These are phyloP conservation scores for Serendipita sp. DNA, from an alignment of 768 basidiomycete genomes.

Conservation along the genomic window DNA sequence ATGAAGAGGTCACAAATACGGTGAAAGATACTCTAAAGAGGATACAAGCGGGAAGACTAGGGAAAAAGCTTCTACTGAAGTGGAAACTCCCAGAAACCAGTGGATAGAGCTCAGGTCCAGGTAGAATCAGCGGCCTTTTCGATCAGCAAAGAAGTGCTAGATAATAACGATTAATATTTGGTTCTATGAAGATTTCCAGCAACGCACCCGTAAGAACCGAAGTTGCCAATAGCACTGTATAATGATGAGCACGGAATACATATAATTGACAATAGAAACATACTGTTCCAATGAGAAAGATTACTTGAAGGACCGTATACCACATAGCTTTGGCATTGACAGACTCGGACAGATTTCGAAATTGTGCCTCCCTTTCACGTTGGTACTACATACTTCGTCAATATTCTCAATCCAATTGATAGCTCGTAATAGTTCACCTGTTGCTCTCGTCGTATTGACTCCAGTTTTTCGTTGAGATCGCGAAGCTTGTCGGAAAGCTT, in stretches of 20 bases:
- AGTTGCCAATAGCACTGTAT: background rate
- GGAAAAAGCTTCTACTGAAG: constrained; percentile 35
- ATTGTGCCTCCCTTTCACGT: constrained; percentile 85
- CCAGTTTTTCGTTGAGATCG: constrained; percentile 85
- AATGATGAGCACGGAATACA: background rate
- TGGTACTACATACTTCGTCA: constrained; percentile 38
- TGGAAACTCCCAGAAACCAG: constrained; percentile 20
- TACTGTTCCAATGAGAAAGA: constrained; percentile 56
- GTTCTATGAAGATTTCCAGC: background rate
- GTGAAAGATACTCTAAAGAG: constrained; percentile 23
- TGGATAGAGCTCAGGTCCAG: constrained; percentile 8
- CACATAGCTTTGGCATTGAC: constrained; percentile 91
- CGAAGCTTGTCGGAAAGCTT: constrained; percentile 70
- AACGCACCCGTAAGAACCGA: background rate
- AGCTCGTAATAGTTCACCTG: constrained; percentile 25
- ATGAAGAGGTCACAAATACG: constrained; percentile 22
- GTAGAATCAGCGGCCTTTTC: constrained; percentile 47
- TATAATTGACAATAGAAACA: background rate
- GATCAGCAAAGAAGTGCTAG: constrained; percentile 80
- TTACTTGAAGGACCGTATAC: constrained; percentile 83
- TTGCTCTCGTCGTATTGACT: constrained; percentile 87
- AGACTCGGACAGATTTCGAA: constrained; percentile 70
- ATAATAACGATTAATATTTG: background rate
- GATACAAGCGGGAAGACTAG: constrained; percentile 25
- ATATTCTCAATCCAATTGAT: background rate